Base-by-base conservation (phyloP, 2,329 filamentous ascomycete genomes). In the Beauveria pseudobassiana region DNA sequence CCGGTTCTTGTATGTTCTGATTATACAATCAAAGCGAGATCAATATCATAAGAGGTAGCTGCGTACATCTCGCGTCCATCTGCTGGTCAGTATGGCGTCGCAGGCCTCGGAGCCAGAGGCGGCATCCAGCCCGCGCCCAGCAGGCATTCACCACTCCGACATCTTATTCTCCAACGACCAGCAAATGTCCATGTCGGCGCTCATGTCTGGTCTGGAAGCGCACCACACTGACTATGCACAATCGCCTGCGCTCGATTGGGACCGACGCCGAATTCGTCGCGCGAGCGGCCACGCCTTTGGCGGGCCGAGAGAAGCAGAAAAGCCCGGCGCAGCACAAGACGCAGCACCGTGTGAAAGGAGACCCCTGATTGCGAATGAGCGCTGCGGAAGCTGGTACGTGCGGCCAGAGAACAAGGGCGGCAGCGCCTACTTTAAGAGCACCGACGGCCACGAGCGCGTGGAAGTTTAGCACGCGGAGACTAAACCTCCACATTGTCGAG, bases 341-440 rank as follows among this genome's bases (percentile, higher is more conserved):
- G 34, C n/a, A 14, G 42, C 56, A 10, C 14, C 12, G 34, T 7
- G 9, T 5, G 10, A 22, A 45, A 3, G 63, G 63, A 78, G 93
- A 1, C 91, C 92, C 0, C 78, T 98, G 1, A 80, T 98, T 16
- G 92, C 93, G 34, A 99, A 99, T 71, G 93, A 98, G 78, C 84
- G 95, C 63, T 98, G 95, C 73, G 95, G 95, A 0, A 93, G 90
- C 74, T 99, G 95, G 95, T 98, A 98, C 73, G 89, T 98, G 28
- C 76, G 79, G 40, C 87, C 87, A 0, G 73, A 73, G 8, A 69
- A 70, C 28, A 95, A 93, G 74, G 76, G 72, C 1, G 89, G 84
- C 38, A 92, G 89, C 66, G 90, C 89, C 38, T 99, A 98, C 75
- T 99, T 98, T 77, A 99, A 99, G 80, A 96, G 91, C 75, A 99